Evolutionary conservation across 352 stramenopile species (phyloP), one percentile per base, ranked within the genome.

Genomic region (Discostella stelligera): DNA sequence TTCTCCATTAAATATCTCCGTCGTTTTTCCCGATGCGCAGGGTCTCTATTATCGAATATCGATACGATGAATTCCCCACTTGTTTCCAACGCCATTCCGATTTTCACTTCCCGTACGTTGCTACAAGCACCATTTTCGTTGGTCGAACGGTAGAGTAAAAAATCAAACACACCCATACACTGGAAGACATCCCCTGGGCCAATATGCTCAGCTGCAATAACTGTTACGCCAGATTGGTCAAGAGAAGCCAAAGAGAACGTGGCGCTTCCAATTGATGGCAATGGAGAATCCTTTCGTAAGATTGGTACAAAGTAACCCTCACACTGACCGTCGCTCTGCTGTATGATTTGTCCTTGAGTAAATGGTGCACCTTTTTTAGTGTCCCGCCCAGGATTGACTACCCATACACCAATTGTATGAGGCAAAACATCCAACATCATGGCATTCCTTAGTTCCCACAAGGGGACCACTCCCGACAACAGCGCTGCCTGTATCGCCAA

Each of bases 341-440:
- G 18, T 62, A 85, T 71, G 37, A 85, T 79, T 46, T 85, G 55
- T n/a, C 77, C 77, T 62, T 74, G 78, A 0, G 21, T 23, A 23
- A 75, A 76, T 30, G 77, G 65, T 39, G 64, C 21, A 54, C 46
- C 61, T 27, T 71, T 30, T 46, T 58, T 65, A 18, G 7, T 25
- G 44, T 54, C 20, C 41, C 50, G 10, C n/a, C 30, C 48, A n/a
- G 73, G 56, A 46, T 61, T 53, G 25, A 16, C 10, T 65, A 80
- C 63, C 56, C 77, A 72, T 46, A 92, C 83, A 20, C 87, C 87
- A 58, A 93, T 90, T 3, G 83, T 77, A 84, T 93, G 85, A 25
- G 87, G 87, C 11, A 91, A 39, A 67, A 79, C 83, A 80, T 93
- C 87, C 41, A 93, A 66, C 87, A 93, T 93, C 62, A 93, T 79